Evolutionary conservation across 768 basidiomycete species (phyloP), one percentile per base, ranked within the genome.

Genomic region (Phaeotremella skinneri): DNA sequence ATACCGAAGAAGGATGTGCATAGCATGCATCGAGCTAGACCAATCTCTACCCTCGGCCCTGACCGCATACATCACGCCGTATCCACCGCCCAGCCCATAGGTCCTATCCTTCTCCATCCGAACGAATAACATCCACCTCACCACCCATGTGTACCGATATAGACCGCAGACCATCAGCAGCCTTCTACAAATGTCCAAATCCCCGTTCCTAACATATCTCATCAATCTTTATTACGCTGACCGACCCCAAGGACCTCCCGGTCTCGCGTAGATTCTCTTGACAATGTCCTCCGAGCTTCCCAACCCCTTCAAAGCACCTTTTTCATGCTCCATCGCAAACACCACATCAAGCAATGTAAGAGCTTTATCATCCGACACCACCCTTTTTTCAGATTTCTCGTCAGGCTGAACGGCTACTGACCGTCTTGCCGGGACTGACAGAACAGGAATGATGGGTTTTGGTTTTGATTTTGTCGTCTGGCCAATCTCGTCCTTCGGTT

Each of bases 291-390:
- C 68, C 26, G 60, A 58, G 21, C 45, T 49, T 4, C 66, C 67
- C 56, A 63, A 49, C 13, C 60, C 60, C 41, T 43, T 45, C 4
- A 47, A 56, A 2, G 23, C 13, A 1, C 61, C 69, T 32, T 52
- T 61, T 17, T 63, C 65, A 49, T 61, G 50, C 49, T 73, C 69
- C 56, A 73, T 23, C 2, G 67, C 71, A 58, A 69, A 73, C n/a
- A 68, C 37, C 45, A 73, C 30, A 58, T 73, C 71, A 7, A 63
- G 64, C 43, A 70, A n/a, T 6, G 71, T 73, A 13, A 73, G 25
- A 4, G 62, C 68, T 30, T 56, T 61, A 52, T 73, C 71, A 56
- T 73, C 71, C 23, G 55, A 41, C 1, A 73, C 65, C 43, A 21
- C 23, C 41, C 49, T 57, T 49, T 47, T 66, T 31, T 50, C 37